A percentile compares a stretch with the other conserved stretches of the same genome.
These are phyloP conservation scores for Xylariaceae sp. DNA, from an alignment of 2,329 filamentous ascomycete species.

Conservation along the genomic window DNA sequence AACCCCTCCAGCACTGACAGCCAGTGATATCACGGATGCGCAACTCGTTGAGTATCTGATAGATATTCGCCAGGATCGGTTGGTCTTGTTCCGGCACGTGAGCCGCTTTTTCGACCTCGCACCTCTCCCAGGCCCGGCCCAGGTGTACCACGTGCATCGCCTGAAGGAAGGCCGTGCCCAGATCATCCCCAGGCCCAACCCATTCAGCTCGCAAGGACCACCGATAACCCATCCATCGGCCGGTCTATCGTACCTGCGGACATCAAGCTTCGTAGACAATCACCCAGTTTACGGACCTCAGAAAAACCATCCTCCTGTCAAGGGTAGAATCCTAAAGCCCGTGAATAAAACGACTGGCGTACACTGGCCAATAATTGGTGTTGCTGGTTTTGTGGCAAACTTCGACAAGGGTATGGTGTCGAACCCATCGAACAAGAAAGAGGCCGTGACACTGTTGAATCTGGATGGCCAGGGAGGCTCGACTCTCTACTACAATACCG, in stretches of 20 bases:
- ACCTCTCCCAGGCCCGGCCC: conserved; percentile 39
- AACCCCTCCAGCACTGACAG: conserved; percentile 30
- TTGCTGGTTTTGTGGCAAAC: conserved; percentile 53
- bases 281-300: conserved; percentile 62
- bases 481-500: conserved; percentile 53
- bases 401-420: conserved; percentile 43
- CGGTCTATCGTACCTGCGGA: conserved; percentile 61
- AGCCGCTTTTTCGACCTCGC: conserved; percentile 62
- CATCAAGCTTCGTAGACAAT: conserved; percentile 53
- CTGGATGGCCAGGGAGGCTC: conserved; percentile 48
- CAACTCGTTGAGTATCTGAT: conserved; percentile 53
- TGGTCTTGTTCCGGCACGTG: conserved; percentile 52
- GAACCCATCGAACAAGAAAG: conserved; percentile 24
- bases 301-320: conserved; percentile 44
- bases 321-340: conserved; percentile 51
- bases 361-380: conserved; percentile 45
- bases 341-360: conserved; percentile 26
- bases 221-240: conserved; percentile 61
- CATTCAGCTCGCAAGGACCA: conserved; percentile 54
- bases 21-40: conserved; percentile 45
- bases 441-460: conserved; percentile 39
- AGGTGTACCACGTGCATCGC: conserved; percentile 26
- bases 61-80: conserved; percentile 49
- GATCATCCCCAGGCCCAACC: conserved; percentile 30
- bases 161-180: conserved; percentile 21